Conservation (phyloP, 495 filamentous ascomycete species). For the Geoglossum glabrum region DNA sequence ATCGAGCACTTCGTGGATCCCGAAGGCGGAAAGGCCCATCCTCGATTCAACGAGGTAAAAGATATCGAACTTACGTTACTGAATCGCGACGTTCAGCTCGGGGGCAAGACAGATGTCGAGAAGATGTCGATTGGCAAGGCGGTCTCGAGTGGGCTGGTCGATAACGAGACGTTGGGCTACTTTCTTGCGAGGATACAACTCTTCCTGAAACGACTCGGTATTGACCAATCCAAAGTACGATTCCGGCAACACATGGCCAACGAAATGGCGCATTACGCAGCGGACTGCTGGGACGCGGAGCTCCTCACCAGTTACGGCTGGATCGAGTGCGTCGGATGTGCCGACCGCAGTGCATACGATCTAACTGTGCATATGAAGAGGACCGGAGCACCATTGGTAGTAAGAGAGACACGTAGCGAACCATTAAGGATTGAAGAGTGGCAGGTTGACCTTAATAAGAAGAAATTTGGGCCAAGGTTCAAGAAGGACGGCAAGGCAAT, state of each 20-base stretch:
- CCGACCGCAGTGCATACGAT: constrained; percentile 66
- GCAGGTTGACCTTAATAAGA: constrained; percentile 59
- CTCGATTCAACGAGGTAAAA: constrained; percentile 45
- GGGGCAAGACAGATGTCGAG: constrained; percentile 40
- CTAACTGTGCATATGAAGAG: constrained; percentile 59
- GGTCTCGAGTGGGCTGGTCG: constrained; percentile 44
- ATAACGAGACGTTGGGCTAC: constrained; percentile 79
- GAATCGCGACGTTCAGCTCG: constrained; percentile 49
- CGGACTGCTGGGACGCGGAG: constrained; percentile 75
- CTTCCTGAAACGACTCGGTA: constrained; percentile 50
- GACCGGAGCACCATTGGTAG: constrained; percentile 56
- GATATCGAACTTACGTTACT: constrained; percentile 47
- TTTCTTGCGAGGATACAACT: constrained; percentile 61
- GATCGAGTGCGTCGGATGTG: constrained; percentile 76
- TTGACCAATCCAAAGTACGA: constrained; percentile 50
- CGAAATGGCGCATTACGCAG: constrained; percentile 71
- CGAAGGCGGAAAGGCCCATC: constrained; percentile 48
- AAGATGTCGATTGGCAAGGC: constrained; percentile 48
- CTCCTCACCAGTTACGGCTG: constrained; percentile 60
- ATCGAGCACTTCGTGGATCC: constrained; percentile 71
- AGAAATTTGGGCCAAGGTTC: constrained; percentile 63
- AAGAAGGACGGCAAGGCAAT: constrained; percentile 64
- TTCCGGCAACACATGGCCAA: constrained; percentile 74
- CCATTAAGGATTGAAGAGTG: constrained; percentile 52
- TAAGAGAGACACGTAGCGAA: constrained; percentile 44